Conservation (phyloP, 352 stramenopile species). For the Thalassiosira mediterranea region DNA sequence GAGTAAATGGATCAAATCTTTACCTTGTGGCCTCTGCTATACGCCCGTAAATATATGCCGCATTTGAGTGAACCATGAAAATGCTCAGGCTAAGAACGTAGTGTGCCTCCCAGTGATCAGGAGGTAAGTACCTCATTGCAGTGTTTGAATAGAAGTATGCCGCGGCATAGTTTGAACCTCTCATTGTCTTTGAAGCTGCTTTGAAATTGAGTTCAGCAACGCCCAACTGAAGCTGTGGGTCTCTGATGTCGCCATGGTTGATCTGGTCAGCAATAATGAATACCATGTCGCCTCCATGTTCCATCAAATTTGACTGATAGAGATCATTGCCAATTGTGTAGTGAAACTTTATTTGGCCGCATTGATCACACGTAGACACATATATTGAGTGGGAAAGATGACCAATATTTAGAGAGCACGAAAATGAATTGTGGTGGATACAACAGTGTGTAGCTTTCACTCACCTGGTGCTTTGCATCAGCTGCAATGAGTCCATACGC, state of each 20-base stretch:
- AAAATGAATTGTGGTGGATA: no score
- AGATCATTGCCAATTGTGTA: conserved; percentile 42
- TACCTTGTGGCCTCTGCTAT: background rate
- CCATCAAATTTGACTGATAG: conserved; percentile 24
- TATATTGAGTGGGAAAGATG: background rate
- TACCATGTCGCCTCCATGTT: conserved; percentile 22
- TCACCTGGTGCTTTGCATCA: conserved; percentile 19
- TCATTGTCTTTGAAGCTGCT: conserved; percentile 7
- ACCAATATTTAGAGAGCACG: no score
- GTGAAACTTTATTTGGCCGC: conserved; percentile 24
- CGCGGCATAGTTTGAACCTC: background rate
- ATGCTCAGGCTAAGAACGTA: conserved; percentile 6
- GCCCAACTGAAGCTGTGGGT: background rate
- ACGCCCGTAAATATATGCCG: background rate
- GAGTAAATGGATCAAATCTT: no score
- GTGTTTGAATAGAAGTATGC: background rate
- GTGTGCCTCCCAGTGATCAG: conserved; percentile 8
- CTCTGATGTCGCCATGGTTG: conserved; percentile 9
- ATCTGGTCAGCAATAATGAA: conserved; percentile 12
- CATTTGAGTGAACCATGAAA: background rate
- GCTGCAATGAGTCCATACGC: conserved; percentile 50
- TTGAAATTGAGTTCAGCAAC: conserved; percentile 16
- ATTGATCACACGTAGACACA: background rate
- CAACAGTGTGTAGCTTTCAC: no score
- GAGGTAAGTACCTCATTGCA: conserved; percentile 7